Evolutionary conservation across 768 basidiomycete genomes (phyloP), one percentile per base, ranked within the genome.

Genomic region (Cystobasidium tubakii): DNA sequence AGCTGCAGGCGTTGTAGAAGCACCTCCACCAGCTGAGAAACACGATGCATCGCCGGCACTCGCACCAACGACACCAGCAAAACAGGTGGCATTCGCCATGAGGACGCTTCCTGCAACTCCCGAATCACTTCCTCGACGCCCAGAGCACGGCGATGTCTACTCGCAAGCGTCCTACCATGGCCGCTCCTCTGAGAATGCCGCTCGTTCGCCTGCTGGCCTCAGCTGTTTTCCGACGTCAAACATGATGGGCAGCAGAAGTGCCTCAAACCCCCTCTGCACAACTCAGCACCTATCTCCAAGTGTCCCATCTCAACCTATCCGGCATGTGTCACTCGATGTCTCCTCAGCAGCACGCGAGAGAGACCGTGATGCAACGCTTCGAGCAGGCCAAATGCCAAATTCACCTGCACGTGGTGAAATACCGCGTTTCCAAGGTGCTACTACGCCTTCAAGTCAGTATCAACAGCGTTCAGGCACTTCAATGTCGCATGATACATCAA

Each of bases 401-500:
- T n/a, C 46, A 19, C 46, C 46, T 50, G n/a, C 21, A 50, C 46
- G 46, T 15, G 46, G 46, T 21, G 46, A 50, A 21, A 50, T 50
- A 50, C 46, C 46, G n/a, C 46, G 46, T n/a, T 50, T 50, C 46
- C 46, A 50, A 29, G 57, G 25, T 60, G 23, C 57, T 27, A 15
- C 57, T 60, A 60, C 57, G 1, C 29, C 57, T 31, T 27, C 57
- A 50, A 21, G 46, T 50, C 46, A 50, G 21, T 3, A 50, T 50
- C 46, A 50, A 29, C 57, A 60, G 3, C 69, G 69, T 21, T 71
- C 69, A 23, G 69, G 31, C 19, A 71, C 69, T n/a, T 71, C 69
- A 34, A 55, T 71, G 54, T 71, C 69, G 54, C 69, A 71, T 9
- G 29, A 60, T 55, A 71, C 69, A 53, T 54, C 69, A 10, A 55